A percentile compares a stretch with the other conserved stretches of the same genome.
These are phyloP conservation scores for Fusarium euwallaceae DNA, from an alignment of 2,329 filamentous ascomycete genomes.

Conservation along the genomic window DNA sequence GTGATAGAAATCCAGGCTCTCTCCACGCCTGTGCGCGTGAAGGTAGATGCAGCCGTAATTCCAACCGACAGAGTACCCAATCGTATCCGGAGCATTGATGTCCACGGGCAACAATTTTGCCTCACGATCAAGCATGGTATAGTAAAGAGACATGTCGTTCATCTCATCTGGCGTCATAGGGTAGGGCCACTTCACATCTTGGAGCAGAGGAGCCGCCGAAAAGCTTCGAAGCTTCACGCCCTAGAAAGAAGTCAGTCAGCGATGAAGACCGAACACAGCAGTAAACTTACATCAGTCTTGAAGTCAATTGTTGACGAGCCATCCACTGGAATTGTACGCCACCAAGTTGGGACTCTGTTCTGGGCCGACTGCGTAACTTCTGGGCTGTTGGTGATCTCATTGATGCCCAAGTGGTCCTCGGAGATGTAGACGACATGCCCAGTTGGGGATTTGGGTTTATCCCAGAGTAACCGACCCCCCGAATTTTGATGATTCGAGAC, in stretches of 20 bases:
- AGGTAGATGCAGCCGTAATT: slow-evolving; percentile 3
- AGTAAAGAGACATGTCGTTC: slow-evolving; percentile 9
- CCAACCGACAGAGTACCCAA: slow-evolving; percentile 32
- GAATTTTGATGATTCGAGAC: slow-evolving; percentile 14
- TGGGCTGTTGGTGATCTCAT: slow-evolving; percentile 7
- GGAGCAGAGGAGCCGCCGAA: background rate
- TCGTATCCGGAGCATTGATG: slow-evolving; percentile 15
- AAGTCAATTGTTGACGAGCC: background rate
- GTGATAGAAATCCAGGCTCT: slow-evolving; percentile 16
- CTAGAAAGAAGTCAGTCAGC: slow-evolving; percentile 20
- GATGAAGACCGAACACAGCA: rapidly evolving
- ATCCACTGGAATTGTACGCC: slow-evolving; percentile 22
- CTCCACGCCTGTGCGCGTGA: slow-evolving; percentile 9
- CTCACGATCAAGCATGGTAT: background rate
- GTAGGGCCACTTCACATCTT: slow-evolving; percentile 16
- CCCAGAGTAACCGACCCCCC: slow-evolving; percentile 16
- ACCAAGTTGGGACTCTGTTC: slow-evolving; percentile 10
- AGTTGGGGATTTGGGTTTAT: background rate
- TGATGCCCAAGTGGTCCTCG: slow-evolving; percentile 34
- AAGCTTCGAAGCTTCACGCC: slow-evolving; percentile 28
- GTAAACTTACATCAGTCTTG: slow-evolving; percentile 21
- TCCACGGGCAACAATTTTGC: slow-evolving; percentile 18
- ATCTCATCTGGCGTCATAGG: slow-evolving; percentile 10
- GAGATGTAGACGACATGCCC: slow-evolving; percentile 13
- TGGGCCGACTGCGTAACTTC: background rate